These are phyloP conservation scores for Exophiala calicioides DNA, from an alignment of 2,329 filamentous ascomycete genomes.

Conservation along the genomic window DNA sequence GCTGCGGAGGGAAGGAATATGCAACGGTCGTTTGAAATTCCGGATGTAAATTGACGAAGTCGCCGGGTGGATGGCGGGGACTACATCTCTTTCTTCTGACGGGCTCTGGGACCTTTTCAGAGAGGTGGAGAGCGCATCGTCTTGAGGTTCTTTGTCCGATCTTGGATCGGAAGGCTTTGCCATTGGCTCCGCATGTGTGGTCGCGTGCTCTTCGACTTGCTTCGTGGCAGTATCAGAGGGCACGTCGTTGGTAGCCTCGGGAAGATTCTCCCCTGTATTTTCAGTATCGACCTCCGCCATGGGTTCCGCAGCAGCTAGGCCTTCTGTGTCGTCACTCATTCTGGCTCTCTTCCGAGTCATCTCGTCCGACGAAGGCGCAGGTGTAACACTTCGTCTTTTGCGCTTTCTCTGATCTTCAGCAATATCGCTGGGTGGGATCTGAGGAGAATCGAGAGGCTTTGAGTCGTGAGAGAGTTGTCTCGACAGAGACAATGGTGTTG, in stretches of 20 bases:
- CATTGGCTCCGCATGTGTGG: neutral
- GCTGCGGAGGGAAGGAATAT: conserved; percentile 64
- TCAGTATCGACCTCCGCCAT: too few species aligned
- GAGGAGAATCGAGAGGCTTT: conserved; percentile 14
- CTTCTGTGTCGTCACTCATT: conserved; percentile 36
- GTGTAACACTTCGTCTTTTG: conserved; percentile 67
- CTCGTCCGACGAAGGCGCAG: conserved; percentile 57
- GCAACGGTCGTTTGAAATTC: conserved; percentile 84
- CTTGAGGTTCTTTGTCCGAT: too few species aligned
- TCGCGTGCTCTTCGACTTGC: too few species aligned
- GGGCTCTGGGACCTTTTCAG: conserved; percentile 28
- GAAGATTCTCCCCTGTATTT: too few species aligned
- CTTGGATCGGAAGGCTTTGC: too few species aligned
- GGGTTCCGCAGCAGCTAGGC: conserved; percentile 19
- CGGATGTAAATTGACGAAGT: conserved; percentile 83
- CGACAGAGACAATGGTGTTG: neutral
- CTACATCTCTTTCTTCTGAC: conserved; percentile 43
- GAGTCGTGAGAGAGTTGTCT: conserved; percentile 3
- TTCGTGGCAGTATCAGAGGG: too few species aligned
- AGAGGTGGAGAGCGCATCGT: conserved; percentile 15
- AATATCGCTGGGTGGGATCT: conserved; percentile 33
- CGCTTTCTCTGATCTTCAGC: conserved; percentile 62
- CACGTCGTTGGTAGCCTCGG: conserved; percentile 30
- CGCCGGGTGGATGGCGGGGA: conserved; percentile 67
- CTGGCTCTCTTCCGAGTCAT: conserved; percentile 59